phyloP scores from a whole-genome alignment of 1,284 basidiomycete species.

The Irpex sp. region DNA sequence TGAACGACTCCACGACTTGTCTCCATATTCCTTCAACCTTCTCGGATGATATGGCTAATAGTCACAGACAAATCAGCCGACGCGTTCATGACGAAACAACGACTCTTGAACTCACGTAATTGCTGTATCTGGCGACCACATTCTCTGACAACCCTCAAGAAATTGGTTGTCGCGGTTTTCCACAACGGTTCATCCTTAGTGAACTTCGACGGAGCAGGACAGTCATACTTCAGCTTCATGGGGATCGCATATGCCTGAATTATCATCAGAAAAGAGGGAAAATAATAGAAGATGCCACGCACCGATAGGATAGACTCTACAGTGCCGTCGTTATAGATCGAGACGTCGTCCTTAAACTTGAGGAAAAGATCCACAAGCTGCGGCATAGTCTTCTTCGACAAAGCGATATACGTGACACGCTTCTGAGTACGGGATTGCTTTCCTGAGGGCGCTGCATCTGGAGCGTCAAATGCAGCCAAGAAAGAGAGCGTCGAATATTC shows the following conservation, averaged over 20 bases:
- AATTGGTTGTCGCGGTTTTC: constrained; percentile 83
- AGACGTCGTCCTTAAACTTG: constrained; percentile 52
- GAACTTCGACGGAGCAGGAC: constrained; percentile 78
- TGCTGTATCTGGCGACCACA: constrained; percentile 47
- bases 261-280: constrained; percentile 1
- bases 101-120: constrained; percentile 41
- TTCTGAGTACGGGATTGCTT: constrained; percentile 31
- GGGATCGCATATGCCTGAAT: constrained; percentile 86
- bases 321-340: constrained; percentile 80
- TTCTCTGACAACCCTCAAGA: constrained; percentile 68
- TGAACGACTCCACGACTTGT: constrained; percentile 81
- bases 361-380: constrained; percentile 72
- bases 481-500: constrained; percentile 87
- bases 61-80: neutral
- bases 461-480: constrained; percentile 66
- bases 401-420: constrained; percentile 82
- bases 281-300: constrained; percentile 25
- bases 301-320: constrained; percentile 82
- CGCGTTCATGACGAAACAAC: constrained; percentile 4
- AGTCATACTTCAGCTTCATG: constrained; percentile 93
- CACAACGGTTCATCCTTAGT: constrained; percentile 90
- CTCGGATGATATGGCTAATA: constrained; percentile 52
- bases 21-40: constrained; percentile 80
- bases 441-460: constrained; percentile 17
- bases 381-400: constrained; percentile 87